Evolutionary conservation across 352 stramenopile genomes (phyloP), one percentile per base, ranked within the genome.

Genomic region (Phytophthora idaei): DNA sequence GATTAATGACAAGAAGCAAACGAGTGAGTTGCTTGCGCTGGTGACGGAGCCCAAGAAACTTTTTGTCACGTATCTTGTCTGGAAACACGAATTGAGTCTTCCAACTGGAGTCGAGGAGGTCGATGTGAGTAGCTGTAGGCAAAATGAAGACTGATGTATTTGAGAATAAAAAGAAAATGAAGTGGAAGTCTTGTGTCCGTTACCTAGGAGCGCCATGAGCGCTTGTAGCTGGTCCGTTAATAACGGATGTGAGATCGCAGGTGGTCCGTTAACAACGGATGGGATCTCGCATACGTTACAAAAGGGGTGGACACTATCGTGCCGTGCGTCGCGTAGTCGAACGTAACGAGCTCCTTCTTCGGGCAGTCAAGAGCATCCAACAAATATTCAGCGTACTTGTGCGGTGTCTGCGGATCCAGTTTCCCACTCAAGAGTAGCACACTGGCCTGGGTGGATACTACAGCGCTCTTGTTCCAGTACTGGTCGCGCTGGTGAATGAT

Each of bases 351-450:
- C 28, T 74, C 51, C 53, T 87, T 87, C 9, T 62, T 64, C 31
- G 67, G 46, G 6, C 71, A 73, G 10, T 82, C 45, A 7, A 87
- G 56, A 1, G 49, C 73, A 8, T 66, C 46, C 3, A 76, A 55
- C 5, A 87, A 64, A 7, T 64, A 73, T 31, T 77, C 56, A 8
- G 21, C 21, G 21, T 21, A 21, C 21, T 1, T 21, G 21, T 21
- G 21, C 21, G 21, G 21, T 21, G 21, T 85, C 63, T 85, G 75
- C 5, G 79, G 66, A 25, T 87, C 77, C 21, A 90, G 11, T 42
- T 78, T 83, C 14, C 72, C 54, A 48, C 74, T 87, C 29, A 90
- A 28, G 27, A 90, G 32, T 4, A 90, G 36, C 12, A 88, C 78
- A 41, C 69, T 84, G 1, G 76, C 61, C 17, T 77, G 67, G 5